Evolutionary conservation across 768 basidiomycete species (phyloP).

Genomic region (Termitomyces sp.): DNA sequence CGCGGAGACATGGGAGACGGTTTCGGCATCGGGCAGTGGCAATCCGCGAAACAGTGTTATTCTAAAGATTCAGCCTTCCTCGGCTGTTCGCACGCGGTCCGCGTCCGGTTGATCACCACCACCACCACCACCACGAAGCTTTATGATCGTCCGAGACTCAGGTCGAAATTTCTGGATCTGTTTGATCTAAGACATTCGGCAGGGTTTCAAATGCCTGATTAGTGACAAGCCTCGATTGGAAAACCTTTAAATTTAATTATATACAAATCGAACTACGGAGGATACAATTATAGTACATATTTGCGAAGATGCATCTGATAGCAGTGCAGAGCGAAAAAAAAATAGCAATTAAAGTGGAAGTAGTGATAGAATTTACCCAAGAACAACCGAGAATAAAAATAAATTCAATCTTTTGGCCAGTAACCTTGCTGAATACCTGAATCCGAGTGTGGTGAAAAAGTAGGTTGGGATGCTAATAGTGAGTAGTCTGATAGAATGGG

Average conservation of each 20-base stretch:
- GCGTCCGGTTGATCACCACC: no score
- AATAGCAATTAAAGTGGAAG: background rate
- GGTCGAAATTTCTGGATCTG: background rate
- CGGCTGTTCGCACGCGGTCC: no score
- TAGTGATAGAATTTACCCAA: background rate
- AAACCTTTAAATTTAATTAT: background rate
- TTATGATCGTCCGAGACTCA: background rate
- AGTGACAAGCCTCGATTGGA: background rate
- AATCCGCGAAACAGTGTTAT: background rate
- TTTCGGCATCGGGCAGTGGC: background rate
- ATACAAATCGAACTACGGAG: background rate
- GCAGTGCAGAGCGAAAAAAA: background rate
- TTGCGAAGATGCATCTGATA: slow-evolving; percentile 1
- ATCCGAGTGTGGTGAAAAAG: slow-evolving; percentile 8
- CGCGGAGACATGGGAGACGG: background rate
- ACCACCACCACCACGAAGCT: background rate
- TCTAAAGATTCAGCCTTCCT: background rate
- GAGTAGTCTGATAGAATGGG: slow-evolving; percentile 17
- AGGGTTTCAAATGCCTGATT: background rate
- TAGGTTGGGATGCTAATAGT: slow-evolving; percentile 8
- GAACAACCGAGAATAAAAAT: background rate
- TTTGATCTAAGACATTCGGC: background rate
- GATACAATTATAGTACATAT: background rate
- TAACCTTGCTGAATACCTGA: slow-evolving; percentile 11
- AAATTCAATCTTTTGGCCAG: slow-evolving; percentile 15